Conservation (phyloP, 108 stramenopile genomes). For the Stephanodiscus triporus region DNA sequence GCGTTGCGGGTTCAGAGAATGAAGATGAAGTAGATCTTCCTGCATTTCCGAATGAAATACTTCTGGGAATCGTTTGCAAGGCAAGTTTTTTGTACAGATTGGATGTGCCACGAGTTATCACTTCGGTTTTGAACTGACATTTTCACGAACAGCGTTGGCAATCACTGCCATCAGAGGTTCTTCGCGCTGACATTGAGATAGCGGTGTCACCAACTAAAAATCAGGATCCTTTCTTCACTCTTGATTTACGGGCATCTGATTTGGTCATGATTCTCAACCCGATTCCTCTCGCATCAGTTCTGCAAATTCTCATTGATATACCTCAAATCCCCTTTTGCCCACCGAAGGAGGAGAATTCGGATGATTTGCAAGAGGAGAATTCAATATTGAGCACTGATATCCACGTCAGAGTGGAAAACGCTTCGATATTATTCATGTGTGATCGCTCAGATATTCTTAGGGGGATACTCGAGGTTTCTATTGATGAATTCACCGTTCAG, state of each 20-base stretch:
- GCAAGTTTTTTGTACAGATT: conserved; percentile 1
- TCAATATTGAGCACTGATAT: conserved; percentile 17
- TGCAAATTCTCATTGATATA: conserved; percentile 18
- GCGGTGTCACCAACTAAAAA: conserved; percentile 22
- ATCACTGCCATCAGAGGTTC: not conserved
- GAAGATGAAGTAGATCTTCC: conserved; percentile 8
- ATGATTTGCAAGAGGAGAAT: conserved; percentile 5
- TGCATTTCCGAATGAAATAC: conserved; percentile 11
- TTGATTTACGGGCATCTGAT: conserved; percentile 15
- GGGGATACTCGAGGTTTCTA: conserved; percentile 28
- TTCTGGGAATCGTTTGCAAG: conserved; percentile 43
- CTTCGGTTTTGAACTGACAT: not conserved
- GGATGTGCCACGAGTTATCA: not conserved
- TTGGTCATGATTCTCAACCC: conserved; percentile 35
- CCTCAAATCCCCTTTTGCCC: conserved; percentile 31
- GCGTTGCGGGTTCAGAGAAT: conserved; percentile 5
- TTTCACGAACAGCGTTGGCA: conserved; percentile 10
- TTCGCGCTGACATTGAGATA: conserved; percentile 15
- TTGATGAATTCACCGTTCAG: conserved; percentile 9
- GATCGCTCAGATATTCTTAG: conserved; percentile 12
- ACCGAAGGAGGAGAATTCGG: not conserved
- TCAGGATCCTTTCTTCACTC: conserved; percentile 13
- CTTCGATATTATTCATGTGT: conserved; percentile 24
- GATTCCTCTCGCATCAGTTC: conserved; percentile 24
- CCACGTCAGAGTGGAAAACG: conserved; percentile 9